A percentile compares a stretch with the other conserved stretches of the same genome.
Evolutionary conservation across 768 basidiomycete species (phyloP).

Genomic region (Russula earlei): DNA sequence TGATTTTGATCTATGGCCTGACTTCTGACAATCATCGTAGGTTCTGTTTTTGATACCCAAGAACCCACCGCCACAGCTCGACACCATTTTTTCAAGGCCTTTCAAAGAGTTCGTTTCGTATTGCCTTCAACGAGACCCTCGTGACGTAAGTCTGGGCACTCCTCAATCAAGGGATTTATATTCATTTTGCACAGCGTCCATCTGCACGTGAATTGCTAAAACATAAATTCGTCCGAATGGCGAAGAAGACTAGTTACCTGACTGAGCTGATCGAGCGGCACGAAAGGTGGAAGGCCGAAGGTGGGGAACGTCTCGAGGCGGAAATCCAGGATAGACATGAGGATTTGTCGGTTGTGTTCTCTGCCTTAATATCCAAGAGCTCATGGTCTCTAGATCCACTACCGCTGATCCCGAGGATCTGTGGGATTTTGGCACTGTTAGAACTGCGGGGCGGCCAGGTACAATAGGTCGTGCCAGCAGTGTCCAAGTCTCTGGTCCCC

Average conservation of each 20-base stretch:
- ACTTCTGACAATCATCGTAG: conserved; percentile 30
- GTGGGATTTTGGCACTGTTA: conserved; percentile 98
- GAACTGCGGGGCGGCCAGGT: conserved; percentile 42
- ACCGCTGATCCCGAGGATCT: conserved; percentile 67
- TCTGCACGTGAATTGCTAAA: conserved; percentile 91
- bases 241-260: conserved; percentile 89
- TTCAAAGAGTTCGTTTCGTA: conserved; percentile 92
- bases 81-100: conserved; percentile 82
- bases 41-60: conserved; percentile 98
- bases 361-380: neutral
- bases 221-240: conserved; percentile 92
- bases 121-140: conserved; percentile 91
- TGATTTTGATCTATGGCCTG: neutral
- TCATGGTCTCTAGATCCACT: conserved; percentile 33
- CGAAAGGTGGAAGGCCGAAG: conserved; percentile 88
- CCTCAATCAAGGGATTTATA: neutral
- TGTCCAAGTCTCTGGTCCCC: conserved; percentile 52
- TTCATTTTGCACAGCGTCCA: conserved; percentile 55
- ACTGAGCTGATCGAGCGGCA: conserved; percentile 94
- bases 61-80: conserved; percentile 87
- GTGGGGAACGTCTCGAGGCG: conserved; percentile 67
- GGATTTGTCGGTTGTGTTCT: conserved; percentile 46
- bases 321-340: conserved; percentile 51
- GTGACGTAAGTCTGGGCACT: conserved; percentile 49
- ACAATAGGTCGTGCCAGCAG: conserved; percentile 65